Evolutionary conservation across 371 early-diverging fungal genomes (phyloP).

Genomic region (Rhizopus microsporus): DNA sequence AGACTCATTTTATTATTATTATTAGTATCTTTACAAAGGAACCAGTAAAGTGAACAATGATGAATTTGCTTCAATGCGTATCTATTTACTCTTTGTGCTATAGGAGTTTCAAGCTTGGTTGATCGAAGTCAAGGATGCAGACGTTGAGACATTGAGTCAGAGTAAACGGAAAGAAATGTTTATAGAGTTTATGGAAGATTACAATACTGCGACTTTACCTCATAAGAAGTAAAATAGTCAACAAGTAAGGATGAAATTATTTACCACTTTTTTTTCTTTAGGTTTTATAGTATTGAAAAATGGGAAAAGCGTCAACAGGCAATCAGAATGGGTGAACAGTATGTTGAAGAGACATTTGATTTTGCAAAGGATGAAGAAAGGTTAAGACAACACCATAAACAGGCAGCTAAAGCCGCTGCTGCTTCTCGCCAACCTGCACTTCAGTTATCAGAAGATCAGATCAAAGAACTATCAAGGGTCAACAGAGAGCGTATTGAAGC

Average conservation of each 20-base stretch:
- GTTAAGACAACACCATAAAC: conserved; percentile 42
- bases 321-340: conserved; percentile 55
- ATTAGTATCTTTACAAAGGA: conserved; percentile 61
- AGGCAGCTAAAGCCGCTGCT: conserved; percentile 19
- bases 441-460: conserved; percentile 54
- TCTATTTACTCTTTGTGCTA: too few species aligned
- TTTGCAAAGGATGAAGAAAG: conserved; percentile 53
- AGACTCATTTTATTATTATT: not conserved
- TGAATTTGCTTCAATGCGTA: not conserved
- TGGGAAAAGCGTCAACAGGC: conserved; percentile 65
- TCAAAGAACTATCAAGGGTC: conserved; percentile 65
- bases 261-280: conserved; percentile 18
- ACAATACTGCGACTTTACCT: conserved; percentile 76
- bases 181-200: conserved; percentile 76
- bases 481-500: conserved; percentile 68
- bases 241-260: conserved; percentile 13
- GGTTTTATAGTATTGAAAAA: conserved; percentile 57
- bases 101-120: conserved; percentile 80
- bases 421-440: conserved; percentile 36
- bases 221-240: conserved; percentile 56
- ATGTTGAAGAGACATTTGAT: conserved; percentile 24
- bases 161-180: conserved; percentile 64
- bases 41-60: conserved; percentile 27
- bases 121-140: conserved; percentile 66
- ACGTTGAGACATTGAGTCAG: conserved; percentile 58